Conservation (phyloP, 139 green algal genomes). For the Eudorina sp. region DNA sequence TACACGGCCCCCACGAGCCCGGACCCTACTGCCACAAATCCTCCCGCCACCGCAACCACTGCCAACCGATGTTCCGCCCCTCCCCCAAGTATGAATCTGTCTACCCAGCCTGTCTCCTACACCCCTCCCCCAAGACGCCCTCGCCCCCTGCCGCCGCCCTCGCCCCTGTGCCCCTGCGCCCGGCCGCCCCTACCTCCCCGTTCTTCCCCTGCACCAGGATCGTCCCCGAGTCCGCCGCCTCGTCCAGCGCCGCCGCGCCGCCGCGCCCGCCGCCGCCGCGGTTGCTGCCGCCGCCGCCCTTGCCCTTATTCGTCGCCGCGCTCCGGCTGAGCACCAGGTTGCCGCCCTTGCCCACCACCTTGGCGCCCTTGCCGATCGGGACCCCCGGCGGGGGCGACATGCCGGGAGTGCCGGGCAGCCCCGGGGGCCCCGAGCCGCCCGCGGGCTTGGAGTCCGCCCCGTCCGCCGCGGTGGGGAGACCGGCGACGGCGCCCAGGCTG, state of each 20-base stretch:
- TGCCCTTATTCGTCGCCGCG: constrained; percentile 8
- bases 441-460: constrained; percentile 23
- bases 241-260: constrained; percentile 21
- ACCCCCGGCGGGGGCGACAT: neutral
- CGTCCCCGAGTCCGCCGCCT: neutral
- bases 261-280: neutral
- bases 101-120: neutral
- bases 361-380: constrained; percentile 43
- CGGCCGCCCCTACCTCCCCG: constrained; percentile 10
- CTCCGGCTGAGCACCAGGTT: constrained; percentile 31
- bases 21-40: too few species aligned
- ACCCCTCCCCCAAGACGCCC: neutral
- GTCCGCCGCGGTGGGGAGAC: neutral
- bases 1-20: too few species aligned
- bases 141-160: neutral
- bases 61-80: too few species aligned
- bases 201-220: constrained; percentile 30
- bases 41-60: too few species aligned
- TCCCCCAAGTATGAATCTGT: too few species aligned
- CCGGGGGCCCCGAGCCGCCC: neutral
- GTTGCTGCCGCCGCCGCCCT: neutral
- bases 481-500: neutral
- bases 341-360: constrained; percentile 43
- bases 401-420: neutral
- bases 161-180: too few species aligned